Percentiles rank a stretch among this genome's conserved stretches.
phyloP scores from a whole-genome alignment of 352 stramenopile genomes.

The Saprolegnia parasitica region DNA sequence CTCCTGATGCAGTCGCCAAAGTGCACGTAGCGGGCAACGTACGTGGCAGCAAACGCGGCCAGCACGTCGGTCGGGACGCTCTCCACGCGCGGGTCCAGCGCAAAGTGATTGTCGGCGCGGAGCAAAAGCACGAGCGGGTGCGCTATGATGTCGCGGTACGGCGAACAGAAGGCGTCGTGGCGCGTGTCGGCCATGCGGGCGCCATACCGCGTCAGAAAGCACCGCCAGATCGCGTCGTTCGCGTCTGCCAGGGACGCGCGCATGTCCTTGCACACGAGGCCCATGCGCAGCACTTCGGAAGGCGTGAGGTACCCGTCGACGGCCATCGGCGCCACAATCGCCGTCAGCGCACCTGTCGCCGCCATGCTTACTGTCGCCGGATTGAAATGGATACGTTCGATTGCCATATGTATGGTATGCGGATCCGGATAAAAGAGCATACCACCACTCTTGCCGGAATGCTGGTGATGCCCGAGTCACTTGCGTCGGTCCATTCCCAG shows the following conservation, averaged over 20 bases:
- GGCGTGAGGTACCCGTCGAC: not conserved
- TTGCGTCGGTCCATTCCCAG: too few species aligned
- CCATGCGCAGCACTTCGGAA: not conserved
- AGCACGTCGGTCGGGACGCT: not conserved
- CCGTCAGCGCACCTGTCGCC: not conserved
- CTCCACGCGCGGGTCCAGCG: not conserved
- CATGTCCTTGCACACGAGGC: constrained; percentile 1
- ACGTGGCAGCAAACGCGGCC: not conserved
- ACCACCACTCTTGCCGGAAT: too few species aligned
- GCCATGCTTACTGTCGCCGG: not conserved
- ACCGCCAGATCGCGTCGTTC: not conserved
- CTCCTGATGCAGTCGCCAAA: not conserved
- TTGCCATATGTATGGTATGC: not conserved
- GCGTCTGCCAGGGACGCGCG: not conserved
- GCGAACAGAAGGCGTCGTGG: not conserved
- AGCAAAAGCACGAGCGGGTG: not conserved
- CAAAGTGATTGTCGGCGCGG: not conserved
- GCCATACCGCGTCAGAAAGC: not conserved
- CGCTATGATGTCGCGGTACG: not conserved
- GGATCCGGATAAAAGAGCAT: too few species aligned
- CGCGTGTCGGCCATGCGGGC: not conserved
- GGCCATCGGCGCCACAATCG: not conserved
- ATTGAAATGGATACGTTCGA: not conserved
- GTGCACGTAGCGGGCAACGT: not conserved
- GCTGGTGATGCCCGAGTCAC: too few species aligned